Conservation (phyloP, 202 grass and related monocot species). For the Carex arenaria region DNA sequence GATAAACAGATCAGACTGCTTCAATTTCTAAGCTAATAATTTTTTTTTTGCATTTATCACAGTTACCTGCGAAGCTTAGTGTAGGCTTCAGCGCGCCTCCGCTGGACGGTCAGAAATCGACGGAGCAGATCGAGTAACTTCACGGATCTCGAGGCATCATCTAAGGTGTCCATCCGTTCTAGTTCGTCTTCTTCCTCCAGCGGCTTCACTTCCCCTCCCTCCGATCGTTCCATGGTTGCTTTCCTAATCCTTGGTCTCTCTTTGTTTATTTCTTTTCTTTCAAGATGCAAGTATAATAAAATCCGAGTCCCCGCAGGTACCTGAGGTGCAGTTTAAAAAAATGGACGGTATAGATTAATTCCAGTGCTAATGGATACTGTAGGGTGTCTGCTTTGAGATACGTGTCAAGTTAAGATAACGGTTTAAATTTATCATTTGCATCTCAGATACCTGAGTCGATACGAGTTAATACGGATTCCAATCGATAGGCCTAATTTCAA, state of each 20-base stretch:
- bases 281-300: neutral
- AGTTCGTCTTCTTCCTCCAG: neutral
- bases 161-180: neutral
- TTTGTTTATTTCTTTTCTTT: neutral
- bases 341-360: no score
- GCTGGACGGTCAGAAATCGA: constrained; percentile 72
- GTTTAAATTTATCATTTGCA: no score
- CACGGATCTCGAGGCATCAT: constrained; percentile 20
- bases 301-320: no score
- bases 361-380: no score
- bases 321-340: no score
- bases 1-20: neutral
- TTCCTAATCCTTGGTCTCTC: neutral
- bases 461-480: no score
- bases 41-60: neutral
- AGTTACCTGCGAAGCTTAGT: constrained; percentile 73
- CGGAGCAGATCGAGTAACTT: constrained; percentile 53
- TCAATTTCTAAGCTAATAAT: neutral
- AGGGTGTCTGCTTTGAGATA: no score
- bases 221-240: neutral
- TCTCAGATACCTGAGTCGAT: no score
- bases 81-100: constrained; percentile 88
- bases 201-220: neutral
- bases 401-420: no score
- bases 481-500: no score